Conservation (phyloP, 1,284 basidiomycete genomes). For the Cystobasidium sp. region DNA sequence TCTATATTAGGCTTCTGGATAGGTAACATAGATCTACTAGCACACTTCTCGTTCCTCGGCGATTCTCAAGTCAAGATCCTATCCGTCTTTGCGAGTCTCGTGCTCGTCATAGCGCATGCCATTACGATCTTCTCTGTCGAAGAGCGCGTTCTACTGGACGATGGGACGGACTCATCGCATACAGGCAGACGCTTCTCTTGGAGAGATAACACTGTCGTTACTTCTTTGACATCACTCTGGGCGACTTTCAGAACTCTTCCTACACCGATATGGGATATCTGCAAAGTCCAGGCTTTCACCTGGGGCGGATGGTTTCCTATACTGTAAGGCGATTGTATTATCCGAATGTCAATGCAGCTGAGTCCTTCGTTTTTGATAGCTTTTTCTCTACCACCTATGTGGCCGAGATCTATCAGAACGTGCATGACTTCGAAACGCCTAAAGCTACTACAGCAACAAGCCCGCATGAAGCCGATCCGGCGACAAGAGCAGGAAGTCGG, state of each 20-base stretch:
- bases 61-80: slow-evolving; percentile 77
- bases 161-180: slow-evolving; percentile 44
- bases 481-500: slow-evolving; percentile 68
- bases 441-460: background rate
- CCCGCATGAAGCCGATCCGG: slow-evolving; percentile 50
- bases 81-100: slow-evolving; percentile 60
- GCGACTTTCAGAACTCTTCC: slow-evolving; percentile 72
- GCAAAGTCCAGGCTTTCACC: slow-evolving; percentile 72
- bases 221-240: slow-evolving; percentile 67
- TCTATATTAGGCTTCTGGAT: slow-evolving; percentile 52
- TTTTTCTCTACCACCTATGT: slow-evolving; percentile 76
- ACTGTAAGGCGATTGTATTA: slow-evolving; percentile 55
- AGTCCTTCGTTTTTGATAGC: background rate
- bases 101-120: slow-evolving; percentile 60
- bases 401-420: slow-evolving; percentile 77
- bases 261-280: slow-evolving; percentile 76
- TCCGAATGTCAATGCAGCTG: background rate
- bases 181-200: slow-evolving; percentile 15
- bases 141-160: slow-evolving; percentile 74
- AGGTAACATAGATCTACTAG: slow-evolving; percentile 48
- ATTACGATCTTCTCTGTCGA: slow-evolving; percentile 70
- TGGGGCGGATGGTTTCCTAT: slow-evolving; percentile 63
- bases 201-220: slow-evolving; percentile 15
- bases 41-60: slow-evolving; percentile 64
- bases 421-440: slow-evolving; percentile 35